Percentiles rank a stretch among this genome's conserved stretches.
These are phyloP conservation scores for Citropsis articulata DNA, from an alignment of 345 rosid genomes.

Conservation along the genomic window DNA sequence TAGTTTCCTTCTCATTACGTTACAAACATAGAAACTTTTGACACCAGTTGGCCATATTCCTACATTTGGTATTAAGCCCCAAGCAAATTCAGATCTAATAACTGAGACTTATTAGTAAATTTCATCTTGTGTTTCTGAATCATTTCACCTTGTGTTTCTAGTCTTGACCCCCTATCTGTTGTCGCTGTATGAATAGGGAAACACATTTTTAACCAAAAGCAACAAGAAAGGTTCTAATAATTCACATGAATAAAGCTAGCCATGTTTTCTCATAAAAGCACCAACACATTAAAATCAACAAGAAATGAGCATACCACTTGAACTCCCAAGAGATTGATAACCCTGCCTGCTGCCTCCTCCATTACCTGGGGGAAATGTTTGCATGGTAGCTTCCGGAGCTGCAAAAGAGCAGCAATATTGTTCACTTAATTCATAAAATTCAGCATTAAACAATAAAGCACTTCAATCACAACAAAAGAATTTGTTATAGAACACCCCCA, in stretches of 20 bases:
- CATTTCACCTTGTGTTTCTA: neutral
- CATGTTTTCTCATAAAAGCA: neutral
- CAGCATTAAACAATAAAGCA: neutral
- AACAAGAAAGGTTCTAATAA: neutral
- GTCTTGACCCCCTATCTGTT: neutral
- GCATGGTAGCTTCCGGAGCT: conserved; percentile 76
- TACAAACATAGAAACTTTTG: neutral
- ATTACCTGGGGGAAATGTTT: conserved; percentile 58
- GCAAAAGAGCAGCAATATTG: conserved; percentile 22
- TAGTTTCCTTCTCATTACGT: neutral
- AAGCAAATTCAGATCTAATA: too few species aligned
- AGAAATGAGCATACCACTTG: conserved; percentile 47
- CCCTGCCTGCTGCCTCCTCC: conserved; percentile 50
- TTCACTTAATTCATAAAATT: neutral
- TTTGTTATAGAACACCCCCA: neutral
- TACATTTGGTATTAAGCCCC: neutral
- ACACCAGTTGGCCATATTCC: neutral
- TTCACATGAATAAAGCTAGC: neutral
- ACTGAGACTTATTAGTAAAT: neutral
- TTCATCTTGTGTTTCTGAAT: neutral
- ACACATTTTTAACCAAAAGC: neutral
- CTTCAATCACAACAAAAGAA: neutral
- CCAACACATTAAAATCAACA: neutral
- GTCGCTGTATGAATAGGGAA: neutral
- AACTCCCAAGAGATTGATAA: conserved; percentile 68